These are phyloP conservation scores for Isatis lusitanica DNA, from an alignment of 441 rosid species.

Conservation along the genomic window DNA sequence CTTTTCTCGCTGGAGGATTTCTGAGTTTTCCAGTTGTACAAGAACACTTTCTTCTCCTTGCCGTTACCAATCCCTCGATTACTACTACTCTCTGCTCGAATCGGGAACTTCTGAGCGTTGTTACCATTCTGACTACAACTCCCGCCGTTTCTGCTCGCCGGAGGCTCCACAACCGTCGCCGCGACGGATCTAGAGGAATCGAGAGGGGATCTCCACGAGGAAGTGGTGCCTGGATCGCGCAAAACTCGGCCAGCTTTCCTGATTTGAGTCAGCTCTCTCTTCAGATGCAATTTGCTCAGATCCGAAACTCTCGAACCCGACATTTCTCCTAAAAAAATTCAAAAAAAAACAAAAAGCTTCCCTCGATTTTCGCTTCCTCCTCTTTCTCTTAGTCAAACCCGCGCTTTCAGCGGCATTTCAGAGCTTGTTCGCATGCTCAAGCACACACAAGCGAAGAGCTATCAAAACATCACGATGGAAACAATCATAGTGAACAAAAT, in stretches of 20 bases:
- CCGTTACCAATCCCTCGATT: slow-evolving; percentile 30
- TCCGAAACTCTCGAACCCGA: slow-evolving; percentile 62
- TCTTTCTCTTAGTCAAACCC: slow-evolving; percentile 2
- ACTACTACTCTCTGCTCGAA: slow-evolving; percentile 38
- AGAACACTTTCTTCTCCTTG: slow-evolving; percentile 63
- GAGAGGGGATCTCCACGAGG: slow-evolving; percentile 87
- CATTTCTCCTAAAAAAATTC: slow-evolving; percentile 33
- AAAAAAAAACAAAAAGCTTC: not conserved
- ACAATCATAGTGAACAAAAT: not conserved
- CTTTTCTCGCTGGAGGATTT: slow-evolving; percentile 60
- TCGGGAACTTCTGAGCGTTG: slow-evolving; percentile 34
- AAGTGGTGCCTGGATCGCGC: slow-evolving; percentile 91
- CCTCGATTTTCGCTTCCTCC: not conserved
- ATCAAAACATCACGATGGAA: slow-evolving; percentile 2
- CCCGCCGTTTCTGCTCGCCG: slow-evolving; percentile 26
- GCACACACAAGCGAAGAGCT: not conserved
- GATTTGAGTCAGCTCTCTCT: slow-evolving; percentile 89
- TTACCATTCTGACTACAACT: slow-evolving; percentile 31
- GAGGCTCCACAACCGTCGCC: slow-evolving; percentile 31
- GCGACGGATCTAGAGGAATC: slow-evolving; percentile 70
- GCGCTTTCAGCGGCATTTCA: slow-evolving; percentile 8
- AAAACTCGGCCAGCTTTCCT: slow-evolving; percentile 76
- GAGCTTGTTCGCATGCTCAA: not conserved
- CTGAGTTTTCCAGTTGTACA: slow-evolving; percentile 82
- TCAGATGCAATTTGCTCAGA: slow-evolving; percentile 77